Conservation (phyloP, 179 eudicot genomes). For the Spinacia oleracea region DNA sequence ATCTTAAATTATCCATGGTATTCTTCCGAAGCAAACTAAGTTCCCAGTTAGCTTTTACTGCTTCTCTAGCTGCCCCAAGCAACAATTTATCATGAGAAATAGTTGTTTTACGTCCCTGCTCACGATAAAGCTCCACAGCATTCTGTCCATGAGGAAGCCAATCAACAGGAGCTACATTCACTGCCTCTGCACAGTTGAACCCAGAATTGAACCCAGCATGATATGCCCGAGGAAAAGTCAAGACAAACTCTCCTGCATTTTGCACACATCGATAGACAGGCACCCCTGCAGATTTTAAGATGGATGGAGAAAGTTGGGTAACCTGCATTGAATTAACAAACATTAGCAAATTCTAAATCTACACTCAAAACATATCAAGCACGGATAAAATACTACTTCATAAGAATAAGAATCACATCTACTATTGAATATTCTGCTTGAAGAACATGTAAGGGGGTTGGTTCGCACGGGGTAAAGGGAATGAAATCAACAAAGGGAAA, state of each 20-base stretch:
- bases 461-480: too few relatives aligned
- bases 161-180: conserved; percentile 97
- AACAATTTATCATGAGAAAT: conserved; percentile 94
- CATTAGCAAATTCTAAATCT: neutral
- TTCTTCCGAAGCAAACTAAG: conserved; percentile 66
- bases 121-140: conserved; percentile 95
- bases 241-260: conserved; percentile 82
- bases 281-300: conserved; percentile 78
- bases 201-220: conserved; percentile 98
- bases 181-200: conserved; percentile 99
- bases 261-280: conserved; percentile 93
- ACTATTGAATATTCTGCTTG: neutral
- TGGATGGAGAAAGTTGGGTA: conserved; percentile 88
- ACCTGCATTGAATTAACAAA: conserved; percentile 52
- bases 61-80: conserved; percentile 97
- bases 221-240: conserved; percentile 97
- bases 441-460: neutral
- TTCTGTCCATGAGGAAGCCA: conserved; percentile 97
- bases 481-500: too few relatives aligned
- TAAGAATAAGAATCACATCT: neutral
- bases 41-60: conserved; percentile 97
- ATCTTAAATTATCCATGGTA: conserved; percentile 67
- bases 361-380: neutral
- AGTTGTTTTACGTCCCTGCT: conserved; percentile 83
- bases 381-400: neutral